Conservation (phyloP, 1,284 basidiomycete species). For the Jaminaea rosea region DNA sequence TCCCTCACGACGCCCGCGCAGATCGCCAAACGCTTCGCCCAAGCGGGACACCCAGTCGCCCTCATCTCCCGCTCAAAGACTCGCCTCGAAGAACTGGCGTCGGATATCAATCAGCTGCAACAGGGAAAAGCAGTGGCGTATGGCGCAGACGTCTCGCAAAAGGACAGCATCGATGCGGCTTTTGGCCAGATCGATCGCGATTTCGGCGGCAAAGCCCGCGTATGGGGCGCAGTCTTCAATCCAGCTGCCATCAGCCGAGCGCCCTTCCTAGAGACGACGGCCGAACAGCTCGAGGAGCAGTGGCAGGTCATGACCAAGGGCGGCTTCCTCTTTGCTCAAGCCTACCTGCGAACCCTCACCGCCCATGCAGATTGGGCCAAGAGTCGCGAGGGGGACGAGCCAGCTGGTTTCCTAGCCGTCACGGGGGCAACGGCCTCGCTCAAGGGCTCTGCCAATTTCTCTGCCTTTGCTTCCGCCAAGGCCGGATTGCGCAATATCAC, state of each 20-base stretch:
- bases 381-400: background rate
- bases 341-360: constrained; percentile 1
- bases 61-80: constrained; percentile 1
- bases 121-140: background rate
- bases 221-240: constrained; percentile 4
- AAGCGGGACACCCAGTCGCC: constrained; percentile 3
- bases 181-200: background rate
- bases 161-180: background rate
- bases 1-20: background rate
- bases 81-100: constrained; percentile 1
- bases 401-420: constrained; percentile 4
- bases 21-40: constrained; percentile 7
- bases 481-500: constrained; percentile 3
- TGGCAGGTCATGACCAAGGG: constrained; percentile 2
- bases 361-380: background rate
- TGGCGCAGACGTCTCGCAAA: constrained; percentile 2
- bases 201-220: constrained; percentile 6
- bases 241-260: background rate
- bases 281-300: background rate
- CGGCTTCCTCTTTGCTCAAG: constrained; percentile 8
- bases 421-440: constrained; percentile 6
- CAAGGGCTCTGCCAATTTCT: constrained; percentile 3
- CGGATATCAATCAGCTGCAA: background rate
- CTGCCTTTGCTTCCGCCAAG: constrained; percentile 8
- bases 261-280: constrained; percentile 3